Evolutionary conservation across 352 stramenopile species (phyloP), one percentile per base, ranked within the genome.

Genomic region (Phytophthora crassamura): DNA sequence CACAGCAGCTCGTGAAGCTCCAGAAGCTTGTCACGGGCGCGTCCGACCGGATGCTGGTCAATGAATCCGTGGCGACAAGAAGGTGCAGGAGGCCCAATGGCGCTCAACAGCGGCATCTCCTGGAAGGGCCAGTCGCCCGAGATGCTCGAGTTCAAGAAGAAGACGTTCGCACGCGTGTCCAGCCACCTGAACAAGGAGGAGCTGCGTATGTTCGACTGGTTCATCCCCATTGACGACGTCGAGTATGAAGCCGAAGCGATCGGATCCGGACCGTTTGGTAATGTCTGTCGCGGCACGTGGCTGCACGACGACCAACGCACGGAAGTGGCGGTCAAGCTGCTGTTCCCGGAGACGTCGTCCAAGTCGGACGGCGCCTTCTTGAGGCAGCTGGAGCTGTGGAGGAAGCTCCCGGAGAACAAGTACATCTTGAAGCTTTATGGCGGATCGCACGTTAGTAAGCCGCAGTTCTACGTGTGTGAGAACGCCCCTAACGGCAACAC

Each of bases 401-500:
- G 41, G 4, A 25, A 25, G 9, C 47, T 83, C 1, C 64, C 56
- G 0, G 33, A 66, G 0, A 58, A 78, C 25, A 55, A 65, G 16
- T 46, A 83, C 35, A 68, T 86, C 22, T 15, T 86, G 15, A 45
- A 75, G 32, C 49, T 86, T 7, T 73, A 74, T 25, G 77, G 77
- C 1, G 77, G 71, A 0, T 79, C 67, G 0, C 77, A 83, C 25
- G 67, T 80, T 0, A 63, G 57, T 3, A 16, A 47, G 1, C 64
- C 61, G 2, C 65, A 65, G 33, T 75, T 74, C 25, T 72, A 78
- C 28, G 64, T 80, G 7, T 74, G 61, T 22, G 67, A 72, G 38
- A 59, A 59, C 20, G 66, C 59, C 0, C 39, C 43, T 10, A 55
- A 84, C n/a, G 59, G 79, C 2, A 78, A 75, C 36, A 47, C 71